Base-by-base conservation (phyloP, 306 rosid genomes). In the Trifolium dubium region DNA sequence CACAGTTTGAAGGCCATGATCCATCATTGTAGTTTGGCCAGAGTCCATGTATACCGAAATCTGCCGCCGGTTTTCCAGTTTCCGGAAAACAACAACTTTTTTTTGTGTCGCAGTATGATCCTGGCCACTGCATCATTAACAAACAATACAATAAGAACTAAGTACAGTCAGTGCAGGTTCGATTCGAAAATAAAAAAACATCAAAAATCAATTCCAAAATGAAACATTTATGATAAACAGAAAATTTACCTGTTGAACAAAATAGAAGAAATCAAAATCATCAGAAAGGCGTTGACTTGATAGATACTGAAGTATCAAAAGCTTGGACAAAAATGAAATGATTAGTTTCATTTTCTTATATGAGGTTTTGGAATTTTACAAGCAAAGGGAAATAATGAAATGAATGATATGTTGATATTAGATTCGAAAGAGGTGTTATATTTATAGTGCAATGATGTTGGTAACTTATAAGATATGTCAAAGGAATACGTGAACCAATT, bases 261-360 rank as follows among this genome's bases (percentile, higher is more conserved):
- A 90, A 89, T 90, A 90, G 84, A 88, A 88, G 90, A 90, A 90
- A 84, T 90, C 96, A 54, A 90, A 90, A 10, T 86, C 88, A 50
- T 79, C 79, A 3, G 96, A 77, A 40, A 78, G 73, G 56, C 87
- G 85, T 11, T 74, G 63, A 60, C 83, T 68, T 19, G 89, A 81
- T 2, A 86, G 82, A 71, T 64, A 41, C 51, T 85, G 89, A 18
- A 88, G 51, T 2, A 86, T 73, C 43, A 88, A 63, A 79, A 90
- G 81, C 47, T 77, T 85, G 55, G 66, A 65, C 73, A 83, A 65
- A 18, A 79, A 17, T 28, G 76, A 74, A 30, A 30, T 30, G 32
- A 30, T 30, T 30, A 30, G 32, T 30, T 30, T 30, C 32, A 30
- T 30, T 30, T 30, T 30, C 32, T 30, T 37, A 14, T 71, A 12